A percentile compares a stretch with the other conserved stretches of the same genome.
Evolutionary conservation across 1,139 yeast species (phyloP).

Genomic region (Suhomyces kunorum): DNA sequence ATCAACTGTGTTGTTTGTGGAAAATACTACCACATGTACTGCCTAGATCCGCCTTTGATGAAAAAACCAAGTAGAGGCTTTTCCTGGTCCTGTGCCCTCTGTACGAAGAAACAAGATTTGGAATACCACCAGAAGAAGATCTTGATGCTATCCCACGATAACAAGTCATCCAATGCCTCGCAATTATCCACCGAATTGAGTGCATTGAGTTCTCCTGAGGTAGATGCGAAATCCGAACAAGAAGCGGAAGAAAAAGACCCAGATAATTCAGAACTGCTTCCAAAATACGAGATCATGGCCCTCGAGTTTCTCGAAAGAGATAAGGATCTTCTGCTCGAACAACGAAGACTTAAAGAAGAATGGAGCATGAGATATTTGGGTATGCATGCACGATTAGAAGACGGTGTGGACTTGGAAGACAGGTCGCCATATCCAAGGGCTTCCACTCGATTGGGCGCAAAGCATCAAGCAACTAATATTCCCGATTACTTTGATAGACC

Average conservation of each 20-base stretch:
- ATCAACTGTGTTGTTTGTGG: slow-evolving; percentile 83
- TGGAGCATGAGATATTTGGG: slow-evolving; percentile 87
- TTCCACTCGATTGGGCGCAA: slow-evolving; percentile 73
- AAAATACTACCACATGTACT: slow-evolving; percentile 71
- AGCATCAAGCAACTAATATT: slow-evolving; percentile 68
- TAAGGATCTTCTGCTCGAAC: slow-evolving; percentile 38
- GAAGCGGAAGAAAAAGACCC: slow-evolving; percentile 10
- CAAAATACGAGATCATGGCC: slow-evolving; percentile 65
- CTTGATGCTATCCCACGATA: slow-evolving; percentile 47
- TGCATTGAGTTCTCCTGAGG: slow-evolving; percentile 21
- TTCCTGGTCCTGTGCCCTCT: slow-evolving; percentile 89
- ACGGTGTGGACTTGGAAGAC: slow-evolving; percentile 77
- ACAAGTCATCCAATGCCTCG: slow-evolving; percentile 43
- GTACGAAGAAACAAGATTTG: slow-evolving; percentile 54
- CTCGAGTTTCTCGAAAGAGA: slow-evolving; percentile 52
- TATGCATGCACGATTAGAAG: slow-evolving; percentile 72
- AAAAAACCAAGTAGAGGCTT: slow-evolving; percentile 85
- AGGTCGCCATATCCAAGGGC: slow-evolving; percentile 79
- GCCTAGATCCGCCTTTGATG: slow-evolving; percentile 82
- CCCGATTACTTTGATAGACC: slow-evolving; percentile 70
- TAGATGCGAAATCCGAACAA: slow-evolving; percentile 6
- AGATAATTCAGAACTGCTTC: slow-evolving; percentile 28
- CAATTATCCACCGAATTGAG: slow-evolving; percentile 30
- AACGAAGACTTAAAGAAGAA: slow-evolving; percentile 58
- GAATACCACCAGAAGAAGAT: slow-evolving; percentile 38